Conservation (phyloP, 73 alveolate species). For the Tetrahymena malaccensis region DNA sequence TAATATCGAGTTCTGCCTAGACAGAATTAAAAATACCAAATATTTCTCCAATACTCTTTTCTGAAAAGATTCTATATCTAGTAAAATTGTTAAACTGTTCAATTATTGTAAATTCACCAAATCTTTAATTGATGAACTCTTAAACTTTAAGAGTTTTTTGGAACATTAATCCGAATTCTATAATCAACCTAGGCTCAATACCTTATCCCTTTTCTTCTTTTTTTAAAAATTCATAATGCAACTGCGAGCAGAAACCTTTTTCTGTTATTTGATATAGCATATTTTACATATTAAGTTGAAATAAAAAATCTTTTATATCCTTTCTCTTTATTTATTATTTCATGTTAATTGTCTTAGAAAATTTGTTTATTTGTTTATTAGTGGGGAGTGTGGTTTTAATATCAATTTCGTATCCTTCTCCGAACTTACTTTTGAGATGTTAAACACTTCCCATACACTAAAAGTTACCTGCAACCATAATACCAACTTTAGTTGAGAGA, state of each 20-base stretch:
- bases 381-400: constrained; percentile 59
- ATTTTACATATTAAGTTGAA: neutral
- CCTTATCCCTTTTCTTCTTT: constrained; percentile 20
- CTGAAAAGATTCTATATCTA: constrained; percentile 17
- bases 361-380: constrained; percentile 42
- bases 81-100: constrained; percentile 42
- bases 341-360: constrained; percentile 5
- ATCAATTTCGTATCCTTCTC: constrained; percentile 91
- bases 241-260: constrained; percentile 33
- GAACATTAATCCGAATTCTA: constrained; percentile 38
- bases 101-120: constrained; percentile 32
- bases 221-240: constrained; percentile 32
- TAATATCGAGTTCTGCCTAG: constrained; percentile 1
- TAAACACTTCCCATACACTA: constrained; percentile 86
- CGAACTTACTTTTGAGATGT: constrained; percentile 85
- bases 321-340: constrained; percentile 8
- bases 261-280: constrained; percentile 1
- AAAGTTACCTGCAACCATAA: constrained; percentile 89
- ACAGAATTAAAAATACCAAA: constrained; percentile 36
- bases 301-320: neutral
- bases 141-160: constrained; percentile 11
- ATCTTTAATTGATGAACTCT: constrained; percentile 1
- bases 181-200: constrained; percentile 3
- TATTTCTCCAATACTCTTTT: constrained; percentile 27
- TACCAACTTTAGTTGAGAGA: constrained; percentile 80